Conservation (phyloP, 345 rosid species). For the Citrus mangshanensis region DNA sequence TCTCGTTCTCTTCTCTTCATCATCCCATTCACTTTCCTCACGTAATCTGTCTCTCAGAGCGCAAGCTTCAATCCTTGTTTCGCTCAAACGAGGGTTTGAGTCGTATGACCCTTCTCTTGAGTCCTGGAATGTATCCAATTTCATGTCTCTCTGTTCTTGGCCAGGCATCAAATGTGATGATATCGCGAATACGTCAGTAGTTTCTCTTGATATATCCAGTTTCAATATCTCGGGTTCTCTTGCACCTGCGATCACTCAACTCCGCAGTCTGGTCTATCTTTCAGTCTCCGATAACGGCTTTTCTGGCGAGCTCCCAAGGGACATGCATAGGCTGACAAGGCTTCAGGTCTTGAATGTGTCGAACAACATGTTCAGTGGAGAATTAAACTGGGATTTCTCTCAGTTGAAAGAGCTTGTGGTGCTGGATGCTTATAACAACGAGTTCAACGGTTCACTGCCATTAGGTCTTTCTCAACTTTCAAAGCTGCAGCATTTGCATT, state of each 20-base stretch:
- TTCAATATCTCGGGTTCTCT: conserved; percentile 58
- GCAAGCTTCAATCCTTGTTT: conserved; percentile 56
- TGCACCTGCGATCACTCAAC: conserved; percentile 46
- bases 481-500: conserved; percentile 56
- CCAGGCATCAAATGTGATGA: conserved; percentile 48
- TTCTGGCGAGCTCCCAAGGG: conserved; percentile 45
- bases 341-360: conserved; percentile 77
- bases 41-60: conserved; percentile 35
- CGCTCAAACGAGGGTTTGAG: conserved; percentile 45
- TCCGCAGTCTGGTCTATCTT: conserved; percentile 33
- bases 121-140: conserved; percentile 50
- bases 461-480: conserved; percentile 32
- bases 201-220: conserved; percentile 49
- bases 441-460: conserved; percentile 73
- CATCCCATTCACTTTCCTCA: conserved; percentile 27
- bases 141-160: conserved; percentile 51
- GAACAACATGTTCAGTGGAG: conserved; percentile 59
- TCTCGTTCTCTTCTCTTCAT: conserved; percentile 11
- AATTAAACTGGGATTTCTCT: conserved; percentile 50
- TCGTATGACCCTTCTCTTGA: conserved; percentile 45
- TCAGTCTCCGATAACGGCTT: conserved; percentile 51
- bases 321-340: conserved; percentile 29
- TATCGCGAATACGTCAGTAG: conserved; percentile 33
- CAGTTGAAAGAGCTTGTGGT: conserved; percentile 43
- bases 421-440: conserved; percentile 79